Conservation (phyloP, 2,329 filamentous ascomycete genomes). For the Penicillium thymicola region DNA sequence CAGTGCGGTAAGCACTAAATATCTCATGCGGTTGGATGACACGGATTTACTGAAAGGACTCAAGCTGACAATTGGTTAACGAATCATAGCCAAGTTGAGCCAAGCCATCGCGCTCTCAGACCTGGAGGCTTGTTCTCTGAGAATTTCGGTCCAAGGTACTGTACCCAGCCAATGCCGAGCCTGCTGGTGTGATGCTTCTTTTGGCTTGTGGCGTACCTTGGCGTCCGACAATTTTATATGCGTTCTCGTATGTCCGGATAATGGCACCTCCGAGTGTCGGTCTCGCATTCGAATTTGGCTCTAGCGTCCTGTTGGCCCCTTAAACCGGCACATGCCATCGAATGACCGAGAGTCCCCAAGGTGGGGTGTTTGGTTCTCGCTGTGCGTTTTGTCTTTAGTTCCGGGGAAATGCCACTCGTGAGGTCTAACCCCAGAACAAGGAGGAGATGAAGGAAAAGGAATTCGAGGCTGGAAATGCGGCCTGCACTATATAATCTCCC, state of each 20-base stretch:
- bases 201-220: conserved; percentile 17
- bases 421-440: conserved; percentile 4
- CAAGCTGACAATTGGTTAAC: neutral
- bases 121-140: conserved; percentile 11
- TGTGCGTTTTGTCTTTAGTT: conserved; percentile 1
- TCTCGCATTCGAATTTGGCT: conserved; percentile 6
- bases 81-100: neutral
- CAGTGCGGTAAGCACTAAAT: conserved; percentile 16
- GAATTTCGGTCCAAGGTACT: conserved; percentile 3
- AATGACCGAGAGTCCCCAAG: neutral
- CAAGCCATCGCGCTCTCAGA: conserved; percentile 2
- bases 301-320: conserved; percentile 10
- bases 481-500: conserved; percentile 8
- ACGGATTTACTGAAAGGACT: neutral
- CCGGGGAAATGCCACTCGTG: conserved; percentile 6
- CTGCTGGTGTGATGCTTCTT: conserved; percentile 13
- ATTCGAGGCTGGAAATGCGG: neutral
- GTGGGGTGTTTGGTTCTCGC: conserved; percentile 1
- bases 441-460: neutral
- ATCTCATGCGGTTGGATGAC: neutral
- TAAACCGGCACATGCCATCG: conserved; percentile 8
- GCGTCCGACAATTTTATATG: conserved; percentile 1
- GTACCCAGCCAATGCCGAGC: conserved; percentile 5
- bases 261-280: conserved; percentile 10
- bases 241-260: neutral